Percentiles rank a stretch among this genome's conserved stretches.
Evolutionary conservation across 1,284 basidiomycete species (phyloP).

Genomic region (Leccinum cinnamomeum): DNA sequence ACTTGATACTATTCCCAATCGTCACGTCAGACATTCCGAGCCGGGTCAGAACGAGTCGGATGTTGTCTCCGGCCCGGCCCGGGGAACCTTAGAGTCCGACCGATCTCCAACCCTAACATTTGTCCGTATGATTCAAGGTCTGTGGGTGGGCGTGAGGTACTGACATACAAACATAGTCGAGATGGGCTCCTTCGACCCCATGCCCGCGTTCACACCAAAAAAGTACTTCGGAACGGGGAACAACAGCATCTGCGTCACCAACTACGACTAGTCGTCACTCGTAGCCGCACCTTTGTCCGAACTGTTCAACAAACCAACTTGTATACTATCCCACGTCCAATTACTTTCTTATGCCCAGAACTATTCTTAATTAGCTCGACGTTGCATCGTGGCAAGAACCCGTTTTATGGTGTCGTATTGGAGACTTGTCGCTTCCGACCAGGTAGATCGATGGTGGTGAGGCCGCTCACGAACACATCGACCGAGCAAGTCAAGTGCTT

Average conservation of each 20-base stretch:
- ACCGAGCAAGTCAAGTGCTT: neutral
- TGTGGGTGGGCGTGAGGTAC: neutral
- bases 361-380: conserved; percentile 21
- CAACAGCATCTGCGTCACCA: conserved; percentile 36
- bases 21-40: too few relatives aligned
- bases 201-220: conserved; percentile 43
- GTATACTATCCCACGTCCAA: neutral
- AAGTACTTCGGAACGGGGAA: conserved; percentile 47
- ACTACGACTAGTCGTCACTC: conserved; percentile 40
- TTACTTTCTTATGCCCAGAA: neutral
- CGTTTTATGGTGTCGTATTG: conserved; percentile 42
- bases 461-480: conserved; percentile 4
- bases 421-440: conserved; percentile 38
- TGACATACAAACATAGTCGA: conserved; percentile 20
- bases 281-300: conserved; percentile 44
- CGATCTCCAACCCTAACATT: too few relatives aligned
- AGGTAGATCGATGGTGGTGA: conserved; percentile 42
- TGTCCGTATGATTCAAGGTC: neutral
- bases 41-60: too few relatives aligned
- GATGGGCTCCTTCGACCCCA: conserved; percentile 47
- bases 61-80: too few relatives aligned
- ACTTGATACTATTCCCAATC: too few relatives aligned
- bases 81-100: too few relatives aligned
- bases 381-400: conserved; percentile 38
- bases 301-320: conserved; percentile 40